Percentiles rank a stretch among this genome's conserved stretches.
phyloP scores from a whole-genome alignment of 2,329 filamentous ascomycete genomes.

The Sarocladium brachiariae region DNA sequence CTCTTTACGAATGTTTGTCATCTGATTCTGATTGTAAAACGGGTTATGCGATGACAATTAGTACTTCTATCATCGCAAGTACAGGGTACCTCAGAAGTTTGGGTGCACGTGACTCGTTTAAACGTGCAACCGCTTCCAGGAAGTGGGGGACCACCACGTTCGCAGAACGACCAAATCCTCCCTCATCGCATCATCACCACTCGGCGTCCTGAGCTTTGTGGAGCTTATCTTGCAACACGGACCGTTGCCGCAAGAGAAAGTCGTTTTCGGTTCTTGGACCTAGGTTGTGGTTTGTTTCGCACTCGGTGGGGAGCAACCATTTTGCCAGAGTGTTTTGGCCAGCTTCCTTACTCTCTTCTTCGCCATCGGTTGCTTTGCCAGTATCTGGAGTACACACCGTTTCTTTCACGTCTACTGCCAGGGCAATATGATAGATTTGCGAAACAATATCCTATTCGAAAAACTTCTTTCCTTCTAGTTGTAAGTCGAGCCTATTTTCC shows the following conservation, averaged over 20 bases:
- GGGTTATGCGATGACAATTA: too few species aligned
- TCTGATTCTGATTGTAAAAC: background rate
- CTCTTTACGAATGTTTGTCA: background rate
- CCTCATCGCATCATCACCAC: constrained; percentile 22
- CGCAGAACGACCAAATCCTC: constrained; percentile 18
- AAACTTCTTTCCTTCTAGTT: constrained; percentile 32
- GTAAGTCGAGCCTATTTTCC: too few species aligned
- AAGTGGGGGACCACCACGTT: constrained; percentile 7
- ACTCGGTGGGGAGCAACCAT: background rate
- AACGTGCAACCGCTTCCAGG: background rate
- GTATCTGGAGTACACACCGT: background rate
- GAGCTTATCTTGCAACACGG: constrained; percentile 16
- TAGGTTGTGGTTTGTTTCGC: background rate
- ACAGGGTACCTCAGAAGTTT: background rate
- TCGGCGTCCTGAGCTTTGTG: constrained; percentile 19
- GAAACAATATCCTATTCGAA: constrained; percentile 23
- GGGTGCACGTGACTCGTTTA: background rate
- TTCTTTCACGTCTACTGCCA: constrained; percentile 11
- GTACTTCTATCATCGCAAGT: too few species aligned
- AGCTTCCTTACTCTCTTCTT: background rate
- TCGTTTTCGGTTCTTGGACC: constrained; percentile 1
- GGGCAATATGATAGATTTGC: constrained; percentile 37
- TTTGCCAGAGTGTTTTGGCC: background rate
- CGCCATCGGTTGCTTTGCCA: constrained; percentile 1
- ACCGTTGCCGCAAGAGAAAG: background rate